phyloP scores from a whole-genome alignment of 768 basidiomycete species.

The Glaciozyma martinii region DNA sequence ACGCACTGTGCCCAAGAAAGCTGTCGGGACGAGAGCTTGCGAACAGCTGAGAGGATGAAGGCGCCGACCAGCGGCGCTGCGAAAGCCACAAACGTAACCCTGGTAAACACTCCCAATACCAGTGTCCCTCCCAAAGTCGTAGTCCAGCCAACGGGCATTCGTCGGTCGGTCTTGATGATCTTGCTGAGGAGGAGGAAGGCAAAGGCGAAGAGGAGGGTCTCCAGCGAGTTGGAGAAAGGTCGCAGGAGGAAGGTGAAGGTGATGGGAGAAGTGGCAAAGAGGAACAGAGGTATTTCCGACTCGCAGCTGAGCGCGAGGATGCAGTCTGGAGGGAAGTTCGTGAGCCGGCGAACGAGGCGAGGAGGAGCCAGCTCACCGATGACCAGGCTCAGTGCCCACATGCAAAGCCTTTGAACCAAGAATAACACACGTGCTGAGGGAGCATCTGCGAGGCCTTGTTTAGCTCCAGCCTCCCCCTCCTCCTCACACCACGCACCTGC shows the following conservation, averaged over 20 bases:
- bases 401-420: conserved; percentile 3
- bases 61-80: neutral
- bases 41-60: neutral
- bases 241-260: conserved; percentile 28
- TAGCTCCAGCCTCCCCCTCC: neutral
- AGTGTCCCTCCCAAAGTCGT: conserved; percentile 1
- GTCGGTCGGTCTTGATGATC: neutral
- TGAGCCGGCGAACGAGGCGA: neutral
- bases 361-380: conserved; percentile 7
- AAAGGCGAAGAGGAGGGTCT: conserved; percentile 14
- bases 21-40: neutral
- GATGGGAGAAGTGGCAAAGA: conserved; percentile 21
- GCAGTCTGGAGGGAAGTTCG: neutral
- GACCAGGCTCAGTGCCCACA: conserved; percentile 11
- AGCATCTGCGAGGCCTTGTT: neutral
- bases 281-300: conserved; percentile 1
- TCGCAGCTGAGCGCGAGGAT: neutral
- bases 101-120: conserved; percentile 19
- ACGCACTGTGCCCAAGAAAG: too few species aligned
- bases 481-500: neutral
- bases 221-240: conserved; percentile 32
- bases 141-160: neutral
- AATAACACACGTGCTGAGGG: conserved; percentile 9
- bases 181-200: neutral
- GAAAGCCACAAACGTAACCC: conserved; percentile 30